These are phyloP conservation scores for Rhytidiadelphus loreus DNA, from an alignment of 225 moss, liverwort and hornwort species.

Conservation along the genomic window DNA sequence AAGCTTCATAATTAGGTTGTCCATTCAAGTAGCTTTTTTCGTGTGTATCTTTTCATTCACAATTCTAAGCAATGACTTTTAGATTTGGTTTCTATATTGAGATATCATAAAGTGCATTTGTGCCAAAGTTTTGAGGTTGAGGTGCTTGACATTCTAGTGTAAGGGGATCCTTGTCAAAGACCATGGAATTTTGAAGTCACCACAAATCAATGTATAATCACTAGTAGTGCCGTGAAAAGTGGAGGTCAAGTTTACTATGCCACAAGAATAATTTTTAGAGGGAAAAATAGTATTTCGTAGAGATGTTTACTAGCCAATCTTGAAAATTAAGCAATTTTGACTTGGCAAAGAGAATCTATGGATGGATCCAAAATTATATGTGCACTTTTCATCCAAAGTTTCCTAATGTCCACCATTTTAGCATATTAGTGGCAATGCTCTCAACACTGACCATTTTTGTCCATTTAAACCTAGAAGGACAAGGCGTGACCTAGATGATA, in stretches of 20 bases:
- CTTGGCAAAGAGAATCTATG: neutral
- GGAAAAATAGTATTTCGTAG: neutral
- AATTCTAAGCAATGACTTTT: neutral
- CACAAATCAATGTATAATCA: neutral
- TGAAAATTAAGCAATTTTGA: neutral
- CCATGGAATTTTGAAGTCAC: neutral
- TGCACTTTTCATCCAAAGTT: neutral
- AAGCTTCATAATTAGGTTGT: neutral
- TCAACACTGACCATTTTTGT: rapidly evolving
- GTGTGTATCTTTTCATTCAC: neutral
- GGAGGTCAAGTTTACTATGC: neutral
- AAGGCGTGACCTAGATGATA: neutral
- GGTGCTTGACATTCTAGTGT: neutral
- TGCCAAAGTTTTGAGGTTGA: neutral
- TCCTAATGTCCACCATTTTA: neutral
- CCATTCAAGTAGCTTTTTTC: neutral
- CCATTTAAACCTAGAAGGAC: neutral
- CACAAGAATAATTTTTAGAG: neutral
- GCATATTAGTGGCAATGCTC: rapidly evolving
- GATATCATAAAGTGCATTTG: neutral
- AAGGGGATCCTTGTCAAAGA: neutral
- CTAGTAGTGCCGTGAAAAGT: rapidly evolving
- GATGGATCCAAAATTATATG: rapidly evolving
- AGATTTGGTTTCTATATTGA: neutral
- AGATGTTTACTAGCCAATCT: neutral